Conservation (phyloP, 345 rosid genomes). For the Psidium guajava region DNA sequence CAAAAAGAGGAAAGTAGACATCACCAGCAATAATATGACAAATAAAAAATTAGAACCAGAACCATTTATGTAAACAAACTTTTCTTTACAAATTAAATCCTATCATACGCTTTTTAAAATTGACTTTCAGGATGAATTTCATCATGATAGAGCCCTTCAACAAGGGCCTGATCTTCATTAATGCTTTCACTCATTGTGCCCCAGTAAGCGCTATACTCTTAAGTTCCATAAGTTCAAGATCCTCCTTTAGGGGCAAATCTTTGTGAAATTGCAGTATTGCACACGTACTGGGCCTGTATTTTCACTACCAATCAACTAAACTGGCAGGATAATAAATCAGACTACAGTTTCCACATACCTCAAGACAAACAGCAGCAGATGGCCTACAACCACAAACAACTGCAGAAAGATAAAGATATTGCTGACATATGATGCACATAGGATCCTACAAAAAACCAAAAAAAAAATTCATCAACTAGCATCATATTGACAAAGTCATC, state of each 20-base stretch:
- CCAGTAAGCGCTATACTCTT: not conserved
- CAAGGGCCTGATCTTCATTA: not conserved
- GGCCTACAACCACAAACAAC: constrained; percentile 74
- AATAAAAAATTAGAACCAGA: not conserved
- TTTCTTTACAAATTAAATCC: not conserved
- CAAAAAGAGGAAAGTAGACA: not conserved
- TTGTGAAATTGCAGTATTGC: not conserved
- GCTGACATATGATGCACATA: constrained; percentile 82
- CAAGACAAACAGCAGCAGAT: constrained; percentile 73
- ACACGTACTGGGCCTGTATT: not conserved
- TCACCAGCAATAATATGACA: not conserved
- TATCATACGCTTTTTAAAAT: not conserved
- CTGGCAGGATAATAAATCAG: not conserved
- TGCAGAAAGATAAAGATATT: constrained; percentile 82
- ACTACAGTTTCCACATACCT: constrained; percentile 37
- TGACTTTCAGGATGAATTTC: not conserved
- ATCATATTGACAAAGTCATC: not conserved
- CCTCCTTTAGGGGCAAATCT: not conserved
- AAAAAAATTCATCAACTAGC: constrained; percentile 7
- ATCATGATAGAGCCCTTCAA: not conserved
- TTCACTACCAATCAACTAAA: not conserved
- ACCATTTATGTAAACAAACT: not conserved
- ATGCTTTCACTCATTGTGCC: not conserved
- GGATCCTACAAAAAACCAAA: constrained; percentile 53
- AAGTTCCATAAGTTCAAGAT: not conserved